phyloP scores from a whole-genome alignment of 2,329 filamentous ascomycete genomes.

The Diaporthe aspalathi region DNA sequence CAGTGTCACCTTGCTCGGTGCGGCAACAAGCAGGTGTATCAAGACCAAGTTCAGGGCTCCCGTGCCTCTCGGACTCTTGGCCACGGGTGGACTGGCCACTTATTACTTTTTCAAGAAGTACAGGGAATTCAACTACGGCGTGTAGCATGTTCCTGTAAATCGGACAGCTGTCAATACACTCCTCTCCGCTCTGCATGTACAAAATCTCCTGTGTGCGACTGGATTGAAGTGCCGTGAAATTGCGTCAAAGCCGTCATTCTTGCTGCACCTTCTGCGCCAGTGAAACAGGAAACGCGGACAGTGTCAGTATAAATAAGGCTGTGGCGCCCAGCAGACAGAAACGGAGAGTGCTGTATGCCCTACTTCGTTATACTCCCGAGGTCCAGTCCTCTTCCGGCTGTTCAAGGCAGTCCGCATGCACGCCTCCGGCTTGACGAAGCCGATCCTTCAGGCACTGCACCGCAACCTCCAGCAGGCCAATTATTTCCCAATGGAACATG shows the following conservation, averaged over 20 bases:
- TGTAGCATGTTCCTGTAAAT: constrained; percentile 42
- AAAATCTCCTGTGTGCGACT: background rate
- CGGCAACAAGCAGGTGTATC: constrained; percentile 52
- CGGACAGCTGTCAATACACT: background rate
- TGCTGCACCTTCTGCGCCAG: background rate
- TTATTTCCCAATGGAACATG: background rate
- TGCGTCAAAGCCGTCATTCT: background rate
- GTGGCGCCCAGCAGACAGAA: too few species aligned
- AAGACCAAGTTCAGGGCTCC: constrained; percentile 53
- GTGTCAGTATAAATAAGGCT: too few species aligned
- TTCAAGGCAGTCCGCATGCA: background rate
- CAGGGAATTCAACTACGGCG: constrained; percentile 54
- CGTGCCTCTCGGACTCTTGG: constrained; percentile 50
- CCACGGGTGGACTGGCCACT: constrained; percentile 50
- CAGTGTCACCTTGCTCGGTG: constrained; percentile 52
- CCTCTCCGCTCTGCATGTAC: constrained; percentile 1
- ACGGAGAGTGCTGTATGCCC: too few species aligned
- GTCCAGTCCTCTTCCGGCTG: background rate
- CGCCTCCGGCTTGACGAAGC: background rate
- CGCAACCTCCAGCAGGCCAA: background rate
- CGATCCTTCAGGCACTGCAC: background rate
- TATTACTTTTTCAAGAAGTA: constrained; percentile 57
- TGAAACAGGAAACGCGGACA: too few species aligned
- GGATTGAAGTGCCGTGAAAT: background rate
- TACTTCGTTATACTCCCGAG: too few species aligned